Evolutionary conservation across 805 yeast species (phyloP).

Genomic region (Debaryomyces maramus): DNA sequence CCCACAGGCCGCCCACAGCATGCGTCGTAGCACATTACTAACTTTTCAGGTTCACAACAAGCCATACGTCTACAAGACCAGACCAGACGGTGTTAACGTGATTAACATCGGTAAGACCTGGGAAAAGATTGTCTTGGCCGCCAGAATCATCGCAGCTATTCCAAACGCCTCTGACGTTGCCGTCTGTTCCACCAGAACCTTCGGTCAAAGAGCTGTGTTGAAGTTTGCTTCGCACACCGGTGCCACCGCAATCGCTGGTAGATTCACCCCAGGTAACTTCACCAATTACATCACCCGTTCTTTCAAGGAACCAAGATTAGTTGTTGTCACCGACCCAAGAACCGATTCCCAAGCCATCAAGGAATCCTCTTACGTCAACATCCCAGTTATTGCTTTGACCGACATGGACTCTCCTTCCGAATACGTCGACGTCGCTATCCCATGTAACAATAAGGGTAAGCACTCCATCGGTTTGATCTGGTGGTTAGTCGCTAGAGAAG

Average conservation of each 20-base stretch:
- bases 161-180: conserved; percentile 99
- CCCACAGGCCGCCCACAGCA: neutral
- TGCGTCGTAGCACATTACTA: conserved; percentile 16
- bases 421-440: conserved; percentile 99
- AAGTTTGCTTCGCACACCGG: conserved; percentile 99
- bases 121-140: conserved; percentile 99
- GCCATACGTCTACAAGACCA: conserved; percentile 95
- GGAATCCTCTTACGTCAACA: conserved; percentile 99
- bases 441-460: conserved; percentile 99
- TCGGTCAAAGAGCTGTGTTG: conserved; percentile 99
- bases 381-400: conserved; percentile 98
- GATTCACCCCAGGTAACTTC: conserved; percentile 99
- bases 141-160: conserved; percentile 98
- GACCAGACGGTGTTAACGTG: conserved; percentile 99
- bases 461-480: conserved; percentile 99
- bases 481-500: conserved; percentile 99
- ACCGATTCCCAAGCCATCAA: conserved; percentile 99
- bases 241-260: conserved; percentile 99
- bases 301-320: conserved; percentile 99
- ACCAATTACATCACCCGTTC: conserved; percentile 99
- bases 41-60: conserved; percentile 81
- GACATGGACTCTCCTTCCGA: conserved; percentile 99
- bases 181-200: conserved; percentile 98
- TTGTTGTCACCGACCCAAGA: conserved; percentile 99
- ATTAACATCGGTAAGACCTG: conserved; percentile 99